Evolutionary conservation across 805 yeast species (phyloP), one percentile per base, ranked within the genome.

Genomic region (Lachancea mirantina): DNA sequence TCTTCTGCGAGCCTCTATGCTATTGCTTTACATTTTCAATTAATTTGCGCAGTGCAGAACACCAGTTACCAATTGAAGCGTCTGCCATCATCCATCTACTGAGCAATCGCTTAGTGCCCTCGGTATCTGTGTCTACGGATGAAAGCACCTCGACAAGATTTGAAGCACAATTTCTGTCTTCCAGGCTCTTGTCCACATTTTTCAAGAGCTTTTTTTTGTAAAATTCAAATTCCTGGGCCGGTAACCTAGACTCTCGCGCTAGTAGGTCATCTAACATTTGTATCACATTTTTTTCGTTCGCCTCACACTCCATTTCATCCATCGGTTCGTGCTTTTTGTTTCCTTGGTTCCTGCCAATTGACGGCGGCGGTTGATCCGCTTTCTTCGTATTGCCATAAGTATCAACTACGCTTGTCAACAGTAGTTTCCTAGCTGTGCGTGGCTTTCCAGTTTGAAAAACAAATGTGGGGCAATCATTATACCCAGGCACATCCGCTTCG

Each of bases 51-150:
- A 82, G 60, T 3, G 88, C 80, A 16, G 74, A 65, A 40, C 82
- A 74, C 94, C 94, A 82, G 15, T 58, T 55, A 32, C 74, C 64
- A 8, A 73, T 70, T 1, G 81, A 76, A 26, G 65, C 68, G 43
- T 76, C 73, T 2, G 58, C 45, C 57, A 78, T 60, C 73, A 78
- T 74, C 62, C 74, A 78, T 19, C 68, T 59, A 19, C 62, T 67
- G 32, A 62, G 62, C 30, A 43, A 48, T 36, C 46, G 55, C 35
- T 63, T 64, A 34, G 61, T 67, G 10, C 35, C 26, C 2, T 39
- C 37, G n/a, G 43, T 49, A 16, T 57, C 50, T 6, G 46, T 34
- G 14, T 17, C n/a, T 14, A 38, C 30, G 17, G 49, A 45, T 2
- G 45, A 35, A 4, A 60, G 42, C 11, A 54, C 35, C n/a, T 47